Conservation (phyloP, 345 rosid species). For the Ricinus communis region DNA sequence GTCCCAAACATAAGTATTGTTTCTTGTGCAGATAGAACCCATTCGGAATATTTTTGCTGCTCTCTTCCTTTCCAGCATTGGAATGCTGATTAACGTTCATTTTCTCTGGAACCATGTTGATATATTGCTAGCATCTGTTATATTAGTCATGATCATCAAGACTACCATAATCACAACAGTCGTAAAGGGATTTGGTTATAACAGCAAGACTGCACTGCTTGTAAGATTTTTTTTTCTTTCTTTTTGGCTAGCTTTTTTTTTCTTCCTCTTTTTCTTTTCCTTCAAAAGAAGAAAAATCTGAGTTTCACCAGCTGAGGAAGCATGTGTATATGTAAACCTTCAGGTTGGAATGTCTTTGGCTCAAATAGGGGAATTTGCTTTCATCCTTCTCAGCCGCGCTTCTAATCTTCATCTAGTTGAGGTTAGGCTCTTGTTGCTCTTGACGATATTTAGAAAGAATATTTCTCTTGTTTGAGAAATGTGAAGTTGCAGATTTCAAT, state of each 20-base stretch:
- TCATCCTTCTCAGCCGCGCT: slow-evolving; percentile 96
- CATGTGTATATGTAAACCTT: background rate
- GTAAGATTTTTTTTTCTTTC: slow-evolving; percentile 42
- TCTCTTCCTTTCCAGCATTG: slow-evolving; percentile 87
- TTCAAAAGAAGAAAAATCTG: too few relatives aligned
- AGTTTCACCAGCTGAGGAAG: background rate
- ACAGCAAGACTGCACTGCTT: slow-evolving; percentile 80
- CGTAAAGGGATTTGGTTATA: slow-evolving; percentile 86
- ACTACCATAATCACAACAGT: slow-evolving; percentile 62
- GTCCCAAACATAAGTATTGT: slow-evolving; percentile 7
- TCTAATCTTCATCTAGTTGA: slow-evolving; percentile 95
- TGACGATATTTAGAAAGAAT: background rate
- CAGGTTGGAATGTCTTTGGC: slow-evolving; percentile 96
- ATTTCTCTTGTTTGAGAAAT: background rate
- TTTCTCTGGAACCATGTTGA: slow-evolving; percentile 95
- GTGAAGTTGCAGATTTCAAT: background rate
- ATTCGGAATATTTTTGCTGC: slow-evolving; percentile 94
- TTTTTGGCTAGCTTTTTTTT: background rate
- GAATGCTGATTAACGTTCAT: slow-evolving; percentile 87
- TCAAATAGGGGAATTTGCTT: slow-evolving; percentile 96
- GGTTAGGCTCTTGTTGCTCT: slow-evolving; percentile 41
- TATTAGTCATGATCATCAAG: slow-evolving; percentile 73
- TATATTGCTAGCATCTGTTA: slow-evolving; percentile 76
- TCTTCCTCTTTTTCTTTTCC: background rate
- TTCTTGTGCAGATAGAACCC: slow-evolving; percentile 68